These are phyloP conservation scores for Annulohypoxylon stygium DNA, from an alignment of 495 filamentous ascomycete genomes.

Conservation along the genomic window DNA sequence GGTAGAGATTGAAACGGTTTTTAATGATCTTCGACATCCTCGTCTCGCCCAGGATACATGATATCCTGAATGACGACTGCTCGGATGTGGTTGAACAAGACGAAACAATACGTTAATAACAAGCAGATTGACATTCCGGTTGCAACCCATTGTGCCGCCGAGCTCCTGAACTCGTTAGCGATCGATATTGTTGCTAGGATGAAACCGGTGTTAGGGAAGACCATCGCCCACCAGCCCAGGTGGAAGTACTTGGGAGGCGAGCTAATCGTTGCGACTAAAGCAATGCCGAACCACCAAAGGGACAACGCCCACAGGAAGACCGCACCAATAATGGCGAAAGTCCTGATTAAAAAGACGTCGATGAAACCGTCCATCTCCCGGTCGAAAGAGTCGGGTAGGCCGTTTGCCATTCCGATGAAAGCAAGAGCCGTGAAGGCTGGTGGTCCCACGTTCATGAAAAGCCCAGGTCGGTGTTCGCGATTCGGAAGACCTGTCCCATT, in stretches of 20 bases:
- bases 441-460: constrained; percentile 80
- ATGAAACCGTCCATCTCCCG: constrained; percentile 44
- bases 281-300: constrained; percentile 79
- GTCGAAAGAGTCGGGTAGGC: constrained; percentile 55
- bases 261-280: constrained; percentile 64
- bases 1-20: constrained; percentile 2
- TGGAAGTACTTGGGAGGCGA: constrained; percentile 66
- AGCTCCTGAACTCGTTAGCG: constrained; percentile 56
- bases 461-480: constrained; percentile 67
- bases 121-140: constrained; percentile 67
- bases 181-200: constrained; percentile 64
- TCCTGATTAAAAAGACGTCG: constrained; percentile 59
- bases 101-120: constrained; percentile 69
- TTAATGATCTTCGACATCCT: constrained; percentile 62
- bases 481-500: constrained; percentile 57
- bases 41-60: constrained; percentile 75
- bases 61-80: constrained; percentile 71
- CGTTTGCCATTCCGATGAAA: constrained; percentile 73
- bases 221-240: constrained; percentile 69
- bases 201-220: constrained; percentile 73
- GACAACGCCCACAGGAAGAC: constrained; percentile 78
- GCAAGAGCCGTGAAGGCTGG: constrained; percentile 77
- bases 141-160: constrained; percentile 60
- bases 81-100: constrained; percentile 64
- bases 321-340: constrained; percentile 65